Percentiles rank a stretch among this genome's conserved stretches.
These are phyloP conservation scores for Pseudopyricularia javanii DNA, from an alignment of 2,329 filamentous ascomycete species.

Conservation along the genomic window DNA sequence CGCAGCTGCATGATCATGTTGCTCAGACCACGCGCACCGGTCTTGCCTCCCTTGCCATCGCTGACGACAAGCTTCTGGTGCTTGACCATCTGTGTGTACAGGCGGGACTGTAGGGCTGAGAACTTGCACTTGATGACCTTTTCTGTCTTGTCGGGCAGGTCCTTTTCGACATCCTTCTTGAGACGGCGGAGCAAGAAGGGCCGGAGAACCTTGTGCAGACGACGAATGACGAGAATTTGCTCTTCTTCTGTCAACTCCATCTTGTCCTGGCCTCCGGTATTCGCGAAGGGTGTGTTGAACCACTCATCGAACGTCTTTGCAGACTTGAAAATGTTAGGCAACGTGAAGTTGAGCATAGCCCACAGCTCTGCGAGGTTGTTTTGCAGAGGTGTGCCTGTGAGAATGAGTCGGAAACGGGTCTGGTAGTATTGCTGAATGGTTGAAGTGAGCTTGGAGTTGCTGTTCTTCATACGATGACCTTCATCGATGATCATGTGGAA, in stretches of 20 bases:
- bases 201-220: conserved; percentile 97
- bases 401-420: conserved; percentile 65
- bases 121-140: conserved; percentile 98
- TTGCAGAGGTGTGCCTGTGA: conserved; percentile 95
- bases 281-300: conserved; percentile 93
- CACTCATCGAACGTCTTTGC: conserved; percentile 89
- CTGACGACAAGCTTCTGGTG: conserved; percentile 92
- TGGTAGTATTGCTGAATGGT: too few relatives aligned
- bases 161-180: conserved; percentile 99
- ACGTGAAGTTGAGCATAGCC: conserved; percentile 97
- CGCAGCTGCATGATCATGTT: conserved; percentile 94
- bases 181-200: conserved; percentile 99
- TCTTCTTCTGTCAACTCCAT: conserved; percentile 99
- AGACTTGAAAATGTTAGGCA: conserved; percentile 96
- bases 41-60: conserved; percentile 71
- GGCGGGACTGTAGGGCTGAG: conserved; percentile 80
- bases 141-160: conserved; percentile 97
- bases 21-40: conserved; percentile 86
- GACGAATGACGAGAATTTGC: conserved; percentile 92
- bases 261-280: conserved; percentile 95
- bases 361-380: conserved; percentile 99
- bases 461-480: conserved; percentile 97
- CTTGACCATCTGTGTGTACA: conserved; percentile 98
- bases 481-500: conserved; percentile 99
- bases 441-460: conserved; percentile 85